Percentiles rank a stretch among this genome's conserved stretches.
Evolutionary conservation across 2,329 filamentous ascomycete genomes (phyloP).

Genomic region (Exophiala lecanii-corni): DNA sequence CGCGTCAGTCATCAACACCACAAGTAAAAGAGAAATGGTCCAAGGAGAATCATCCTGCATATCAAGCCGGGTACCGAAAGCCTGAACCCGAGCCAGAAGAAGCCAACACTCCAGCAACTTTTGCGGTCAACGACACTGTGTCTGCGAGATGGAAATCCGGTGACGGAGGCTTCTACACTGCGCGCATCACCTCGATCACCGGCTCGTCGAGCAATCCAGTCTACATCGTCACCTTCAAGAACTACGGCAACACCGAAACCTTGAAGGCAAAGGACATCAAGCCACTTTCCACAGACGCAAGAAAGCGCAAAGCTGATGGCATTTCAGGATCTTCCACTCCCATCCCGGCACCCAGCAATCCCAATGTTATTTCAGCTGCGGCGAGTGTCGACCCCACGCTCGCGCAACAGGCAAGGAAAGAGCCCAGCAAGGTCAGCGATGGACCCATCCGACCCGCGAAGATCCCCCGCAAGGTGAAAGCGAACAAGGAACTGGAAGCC

Average conservation of each 20-base stretch:
- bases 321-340: constrained; percentile 51
- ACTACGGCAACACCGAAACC: constrained; percentile 75
- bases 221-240: constrained; percentile 93
- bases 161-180: constrained; percentile 86
- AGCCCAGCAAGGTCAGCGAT: constrained; percentile 60
- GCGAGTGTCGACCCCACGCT: constrained; percentile 63
- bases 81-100: constrained; percentile 48
- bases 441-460: constrained; percentile 59
- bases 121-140: constrained; percentile 84
- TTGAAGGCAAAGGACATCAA: constrained; percentile 77
- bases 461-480: constrained; percentile 73
- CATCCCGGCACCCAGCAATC: constrained; percentile 38
- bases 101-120: constrained; percentile 46
- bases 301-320: constrained; percentile 80
- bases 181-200: constrained; percentile 87
- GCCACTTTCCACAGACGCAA: constrained; percentile 66
- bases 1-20: constrained; percentile 39
- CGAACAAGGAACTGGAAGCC: constrained; percentile 84
- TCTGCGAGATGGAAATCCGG: constrained; percentile 87
- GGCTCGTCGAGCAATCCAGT: constrained; percentile 86
- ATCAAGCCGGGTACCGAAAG: constrained; percentile 56
- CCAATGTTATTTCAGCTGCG: constrained; percentile 60
- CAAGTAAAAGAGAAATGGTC: constrained; percentile 70
- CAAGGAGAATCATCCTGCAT: constrained; percentile 74
- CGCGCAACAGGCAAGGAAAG: constrained; percentile 59